Base-by-base conservation (phyloP, 2,329 filamentous ascomycete genomes). In the Sclerotinia sclerotiorum region DNA sequence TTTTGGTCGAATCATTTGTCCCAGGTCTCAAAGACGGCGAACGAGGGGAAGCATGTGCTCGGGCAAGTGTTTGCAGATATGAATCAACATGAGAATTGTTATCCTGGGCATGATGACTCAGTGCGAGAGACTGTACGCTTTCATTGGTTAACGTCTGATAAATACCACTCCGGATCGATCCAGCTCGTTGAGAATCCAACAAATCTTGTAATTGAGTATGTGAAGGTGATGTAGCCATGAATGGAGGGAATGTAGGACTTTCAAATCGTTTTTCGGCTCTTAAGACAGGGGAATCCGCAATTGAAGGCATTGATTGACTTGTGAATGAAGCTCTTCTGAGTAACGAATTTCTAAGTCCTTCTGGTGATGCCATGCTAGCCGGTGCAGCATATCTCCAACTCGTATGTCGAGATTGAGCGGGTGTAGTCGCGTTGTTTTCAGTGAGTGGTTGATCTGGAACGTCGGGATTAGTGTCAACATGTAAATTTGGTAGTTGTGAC, bases 181-280 rank as follows among this genome's bases (percentile, higher is more conserved):
- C 63, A 35, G 52, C 52, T 73, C 85, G 87, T 75, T 88, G 87
- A 4, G 85, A 84, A 68, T 85, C 82, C 48, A 88, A 81, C 79
- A 89, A 82, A 67, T 89, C 86, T 71, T 87, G 86, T 13, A 88
- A 77, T 35, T 87, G 85, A 2, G 82, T 84, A 54, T 86, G 84
- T 1, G 85, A 85, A 11, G 80, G 77, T 2, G 84, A 85, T 21
- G 69, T 65, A 19, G 78, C 77, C 32, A 83, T 77, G 54, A 83
- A 80, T 5, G 86, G 84, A 29, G 84, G 83, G 5, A 91, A 76
- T 3, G 85, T 86, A n/a, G 89, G 89, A 69, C 88, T 91, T 60
- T 91, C 89, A 21, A 77, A 60, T 35, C 68, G 63, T 32, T 73
- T 71, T 5, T 70, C 68, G 19, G 74, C 60, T 42, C 66, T 72